Base-by-base conservation (phyloP, 2,329 filamentous ascomycete species). In the Hyphodiscus sp. region DNA sequence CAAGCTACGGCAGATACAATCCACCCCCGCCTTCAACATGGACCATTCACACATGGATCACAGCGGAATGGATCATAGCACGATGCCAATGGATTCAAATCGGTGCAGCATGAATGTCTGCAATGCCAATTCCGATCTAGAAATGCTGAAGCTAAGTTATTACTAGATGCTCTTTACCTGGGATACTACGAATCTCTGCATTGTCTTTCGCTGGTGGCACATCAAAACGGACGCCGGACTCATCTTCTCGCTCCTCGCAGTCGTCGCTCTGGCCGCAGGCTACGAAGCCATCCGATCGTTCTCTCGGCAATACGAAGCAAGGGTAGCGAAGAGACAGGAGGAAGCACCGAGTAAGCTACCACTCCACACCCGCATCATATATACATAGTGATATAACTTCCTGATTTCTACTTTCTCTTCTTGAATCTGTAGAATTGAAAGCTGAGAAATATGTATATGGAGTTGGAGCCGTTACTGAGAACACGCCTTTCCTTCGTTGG, bases 81-180 rank as follows among this genome's bases (percentile, higher is more conserved):
- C 23, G 23, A 26, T 26, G 23, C 23, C 23, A 8, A 26, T 26
- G 23, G 23, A 26, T 8, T 8, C 23, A 26, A 26, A 26, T 8
- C 23, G 8, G 77, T 96, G 91, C 80, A 91, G 78, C 72, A 96
- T 96, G 90, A 96, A 91, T 72, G 91, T 92, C 74, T 66, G 85
- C 53, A 50, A 16, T 20, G 38, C n/a, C 1, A 41, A 3, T 33
- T 47, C 33, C 49, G 41, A 45, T 43, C 53, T 13, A 50, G 20
- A 45, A 23, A 20, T 18, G 11, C 19, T 13, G 16, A 33, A 26
- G 26, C 49, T 33, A 45, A 45, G n/a, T 41, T 15, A 38, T 43
- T 13, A 2, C 33, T 63, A 96, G 91, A 97, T 96, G 92, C 83
- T 97, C 62, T 99, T 99, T 76, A 97, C 91, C 57, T 99, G 92